phyloP scores from a whole-genome alignment of 768 basidiomycete species.

The Leccinum ochraceum region DNA sequence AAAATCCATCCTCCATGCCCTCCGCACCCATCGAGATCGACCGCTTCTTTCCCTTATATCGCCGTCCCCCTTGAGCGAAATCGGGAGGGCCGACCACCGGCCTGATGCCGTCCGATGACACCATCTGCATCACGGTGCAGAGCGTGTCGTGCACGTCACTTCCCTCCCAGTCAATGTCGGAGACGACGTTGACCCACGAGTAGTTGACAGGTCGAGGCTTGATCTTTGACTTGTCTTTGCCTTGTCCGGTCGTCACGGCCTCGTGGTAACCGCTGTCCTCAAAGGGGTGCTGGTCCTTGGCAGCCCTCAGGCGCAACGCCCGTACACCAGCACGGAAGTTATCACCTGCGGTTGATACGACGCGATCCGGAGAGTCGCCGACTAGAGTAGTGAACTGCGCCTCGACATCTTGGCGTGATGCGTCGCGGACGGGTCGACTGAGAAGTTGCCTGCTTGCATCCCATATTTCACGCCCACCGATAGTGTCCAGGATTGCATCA shows the following conservation, averaged over 20 bases:
- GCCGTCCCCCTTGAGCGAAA: conserved; percentile 19
- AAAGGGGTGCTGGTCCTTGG: conserved; percentile 30
- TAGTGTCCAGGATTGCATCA: conserved; percentile 81
- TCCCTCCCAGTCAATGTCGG: conserved; percentile 85
- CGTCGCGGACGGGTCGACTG: conserved; percentile 32
- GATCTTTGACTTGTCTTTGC: conserved; percentile 34
- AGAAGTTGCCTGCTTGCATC: conserved; percentile 70
- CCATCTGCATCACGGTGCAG: conserved; percentile 40
- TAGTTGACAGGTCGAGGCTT: conserved; percentile 59
- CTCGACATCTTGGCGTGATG: conserved; percentile 30
- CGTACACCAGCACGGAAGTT: conserved; percentile 74
- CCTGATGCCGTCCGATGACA: conserved; percentile 34
- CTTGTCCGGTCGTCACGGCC: conserved; percentile 17
- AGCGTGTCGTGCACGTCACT: conserved; percentile 63
- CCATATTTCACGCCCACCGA: conserved; percentile 81
- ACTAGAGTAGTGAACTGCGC: conserved; percentile 79
- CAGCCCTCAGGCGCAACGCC: conserved; percentile 43
- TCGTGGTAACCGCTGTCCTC: conserved; percentile 30
- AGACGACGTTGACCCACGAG: conserved; percentile 78
- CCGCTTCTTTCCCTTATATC: conserved; percentile 32
- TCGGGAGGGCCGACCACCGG: conserved; percentile 27
- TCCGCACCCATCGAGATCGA: conserved; percentile 12
- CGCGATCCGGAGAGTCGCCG: conserved; percentile 65
- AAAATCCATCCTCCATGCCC: conserved; percentile 18
- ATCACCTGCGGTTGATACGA: conserved; percentile 69